These are phyloP conservation scores for Sphaerostilbella broomeana DNA, from an alignment of 2,329 filamentous ascomycete genomes.

Conservation along the genomic window DNA sequence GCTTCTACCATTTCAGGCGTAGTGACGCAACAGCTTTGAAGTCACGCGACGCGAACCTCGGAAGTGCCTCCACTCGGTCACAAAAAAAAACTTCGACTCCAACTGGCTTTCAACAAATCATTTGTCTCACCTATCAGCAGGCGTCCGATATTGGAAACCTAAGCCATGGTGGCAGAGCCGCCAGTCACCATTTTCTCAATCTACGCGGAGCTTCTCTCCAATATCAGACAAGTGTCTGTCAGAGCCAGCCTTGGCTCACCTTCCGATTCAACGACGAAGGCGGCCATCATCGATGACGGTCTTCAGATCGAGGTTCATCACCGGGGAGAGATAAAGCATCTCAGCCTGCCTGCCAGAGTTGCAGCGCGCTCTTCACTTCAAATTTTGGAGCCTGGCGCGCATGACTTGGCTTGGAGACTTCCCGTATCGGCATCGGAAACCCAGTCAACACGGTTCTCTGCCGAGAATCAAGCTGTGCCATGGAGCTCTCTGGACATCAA, in stretches of 20 bases:
- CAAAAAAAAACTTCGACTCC: neutral
- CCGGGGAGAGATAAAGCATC: conserved; percentile 26
- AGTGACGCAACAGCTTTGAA: conserved; percentile 4
- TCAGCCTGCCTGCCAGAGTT: conserved; percentile 40
- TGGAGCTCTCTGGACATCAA: conserved; percentile 51
- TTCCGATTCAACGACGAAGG: conserved; percentile 35
- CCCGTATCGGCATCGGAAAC: conserved; percentile 30
- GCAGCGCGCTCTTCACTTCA: conserved; percentile 30
- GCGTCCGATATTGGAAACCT: neutral
- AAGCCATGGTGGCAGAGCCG: conserved; percentile 15
- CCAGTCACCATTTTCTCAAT: conserved; percentile 29
- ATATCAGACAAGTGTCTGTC: conserved; percentile 58
- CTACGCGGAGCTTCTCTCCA: conserved; percentile 59
- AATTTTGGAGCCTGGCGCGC: conserved; percentile 26
- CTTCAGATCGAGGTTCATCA: conserved; percentile 43
- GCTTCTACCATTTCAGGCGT: too few relatives aligned
- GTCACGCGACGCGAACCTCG: conserved; percentile 7
- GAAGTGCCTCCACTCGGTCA: neutral
- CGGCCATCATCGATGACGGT: conserved; percentile 40
- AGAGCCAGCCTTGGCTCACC: conserved; percentile 44
- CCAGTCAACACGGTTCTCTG: conserved; percentile 21
- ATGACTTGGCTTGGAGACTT: conserved; percentile 48
- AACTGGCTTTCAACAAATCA: neutral
- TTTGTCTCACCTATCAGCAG: neutral
- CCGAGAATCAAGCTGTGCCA: conserved; percentile 38